phyloP scores from a whole-genome alignment of 176 grass and related monocot species.

The Musa beccarii region DNA sequence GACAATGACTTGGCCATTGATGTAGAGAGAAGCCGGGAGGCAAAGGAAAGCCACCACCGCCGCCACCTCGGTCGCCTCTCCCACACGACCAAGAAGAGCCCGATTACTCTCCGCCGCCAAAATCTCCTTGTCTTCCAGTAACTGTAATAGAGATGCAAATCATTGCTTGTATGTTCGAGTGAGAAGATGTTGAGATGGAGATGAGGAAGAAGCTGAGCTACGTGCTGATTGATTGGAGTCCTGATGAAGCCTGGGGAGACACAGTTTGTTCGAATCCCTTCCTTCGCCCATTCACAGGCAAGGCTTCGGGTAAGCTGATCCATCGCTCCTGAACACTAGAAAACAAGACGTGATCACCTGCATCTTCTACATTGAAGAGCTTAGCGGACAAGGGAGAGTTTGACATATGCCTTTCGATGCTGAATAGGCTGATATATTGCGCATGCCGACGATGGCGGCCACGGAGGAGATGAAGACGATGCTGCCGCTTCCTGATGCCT shows the following conservation, averaged over 20 bases:
- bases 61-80: constrained; percentile 32
- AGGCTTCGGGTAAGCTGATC: background rate
- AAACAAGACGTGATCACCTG: no score
- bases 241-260: background rate
- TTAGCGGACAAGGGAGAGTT: no score
- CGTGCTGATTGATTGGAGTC: background rate
- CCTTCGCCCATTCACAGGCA: constrained; percentile 1
- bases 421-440: background rate
- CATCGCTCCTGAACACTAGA: background rate
- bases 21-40: constrained; percentile 35
- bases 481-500: background rate
- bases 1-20: constrained; percentile 33
- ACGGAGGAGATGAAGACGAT: background rate
- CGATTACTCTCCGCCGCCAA: background rate
- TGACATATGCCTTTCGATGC: background rate
- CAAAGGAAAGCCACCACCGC: constrained; percentile 31
- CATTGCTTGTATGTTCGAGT: no score
- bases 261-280: background rate
- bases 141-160: background rate
- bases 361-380: no score
- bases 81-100: constrained; percentile 25
- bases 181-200: no score
- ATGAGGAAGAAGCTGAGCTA: no score
- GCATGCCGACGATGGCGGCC: background rate
- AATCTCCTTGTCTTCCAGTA: background rate